Evolutionary conservation across 2,329 filamentous ascomycete species (phyloP).

Genomic region (Fusarium phyllophilum): DNA sequence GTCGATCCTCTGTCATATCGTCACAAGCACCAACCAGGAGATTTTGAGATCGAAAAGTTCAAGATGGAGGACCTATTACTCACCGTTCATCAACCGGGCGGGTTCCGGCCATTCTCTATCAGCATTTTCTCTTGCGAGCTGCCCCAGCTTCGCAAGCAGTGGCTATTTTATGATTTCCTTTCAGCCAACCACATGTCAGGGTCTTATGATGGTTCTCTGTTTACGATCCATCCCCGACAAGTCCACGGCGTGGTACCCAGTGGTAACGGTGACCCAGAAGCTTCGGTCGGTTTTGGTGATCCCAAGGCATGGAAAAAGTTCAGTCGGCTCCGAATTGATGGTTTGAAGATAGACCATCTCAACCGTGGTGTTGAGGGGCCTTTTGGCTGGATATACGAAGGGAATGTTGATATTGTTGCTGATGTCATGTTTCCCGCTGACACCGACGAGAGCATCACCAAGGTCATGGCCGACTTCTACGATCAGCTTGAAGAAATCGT

Average conservation of each 20-base stretch:
- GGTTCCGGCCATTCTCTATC: slow-evolving; percentile 93
- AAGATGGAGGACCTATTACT: slow-evolving; percentile 94
- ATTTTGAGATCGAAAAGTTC: slow-evolving; percentile 97
- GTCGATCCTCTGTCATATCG: slow-evolving; percentile 88
- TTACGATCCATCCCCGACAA: slow-evolving; percentile 95
- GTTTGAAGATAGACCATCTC: slow-evolving; percentile 92
- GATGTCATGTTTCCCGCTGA: slow-evolving; percentile 96
- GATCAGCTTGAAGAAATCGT: slow-evolving; percentile 95
- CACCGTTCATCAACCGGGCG: slow-evolving; percentile 88
- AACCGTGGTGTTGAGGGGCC: slow-evolving; percentile 93
- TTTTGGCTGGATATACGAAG: slow-evolving; percentile 98
- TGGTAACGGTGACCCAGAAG: slow-evolving; percentile 60
- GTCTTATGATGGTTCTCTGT: slow-evolving; percentile 93
- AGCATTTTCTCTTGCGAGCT: slow-evolving; percentile 97
- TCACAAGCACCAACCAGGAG: slow-evolving; percentile 87
- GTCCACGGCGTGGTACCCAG: slow-evolving; percentile 79
- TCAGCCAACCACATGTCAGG: slow-evolving; percentile 97
- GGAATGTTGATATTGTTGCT: slow-evolving; percentile 94
- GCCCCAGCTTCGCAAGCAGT: slow-evolving; percentile 91
- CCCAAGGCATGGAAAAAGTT: slow-evolving; percentile 92
- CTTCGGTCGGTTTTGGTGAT: slow-evolving; percentile 68
- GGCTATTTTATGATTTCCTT: slow-evolving; percentile 97
- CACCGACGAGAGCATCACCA: slow-evolving; percentile 86
- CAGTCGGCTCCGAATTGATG: slow-evolving; percentile 90
- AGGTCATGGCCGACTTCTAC: slow-evolving; percentile 97